A percentile compares a stretch with the other conserved stretches of the same genome.
Conservation (phyloP, 331 rosid genomes). For the Stylosanthes scabra region DNA sequence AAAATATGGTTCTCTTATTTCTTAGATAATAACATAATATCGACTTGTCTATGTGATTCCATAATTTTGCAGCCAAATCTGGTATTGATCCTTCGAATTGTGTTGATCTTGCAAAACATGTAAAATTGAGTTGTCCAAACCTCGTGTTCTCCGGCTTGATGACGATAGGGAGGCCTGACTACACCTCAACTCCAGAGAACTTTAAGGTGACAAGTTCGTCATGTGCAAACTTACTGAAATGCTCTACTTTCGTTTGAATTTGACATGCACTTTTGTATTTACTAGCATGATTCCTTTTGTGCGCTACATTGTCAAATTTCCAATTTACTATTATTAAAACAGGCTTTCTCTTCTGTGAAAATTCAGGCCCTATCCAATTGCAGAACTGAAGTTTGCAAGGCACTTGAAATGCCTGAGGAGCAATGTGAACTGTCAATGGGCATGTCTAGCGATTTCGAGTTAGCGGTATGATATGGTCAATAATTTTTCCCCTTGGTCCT, state of each 20-base stretch:
- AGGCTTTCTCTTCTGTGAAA: too few relatives aligned
- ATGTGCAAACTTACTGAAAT: constrained; percentile 24
- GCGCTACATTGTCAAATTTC: too few relatives aligned
- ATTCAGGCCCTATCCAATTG: too few relatives aligned
- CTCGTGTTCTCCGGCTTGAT: constrained; percentile 83
- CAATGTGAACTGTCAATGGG: too few relatives aligned
- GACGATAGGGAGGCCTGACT: constrained; percentile 95
- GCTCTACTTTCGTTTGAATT: background rate
- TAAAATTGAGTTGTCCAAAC: constrained; percentile 73
- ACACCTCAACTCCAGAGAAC: constrained; percentile 84
- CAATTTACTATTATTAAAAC: too few relatives aligned
- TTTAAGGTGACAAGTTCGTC: constrained; percentile 64
- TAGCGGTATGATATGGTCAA: too few relatives aligned
- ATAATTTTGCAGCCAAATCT: constrained; percentile 73
- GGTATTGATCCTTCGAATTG: constrained; percentile 83
- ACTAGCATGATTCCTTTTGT: too few relatives aligned
- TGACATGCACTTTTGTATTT: too few relatives aligned
- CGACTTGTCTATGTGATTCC: constrained; percentile 6
- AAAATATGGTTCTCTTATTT: background rate
- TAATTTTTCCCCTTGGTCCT: background rate
- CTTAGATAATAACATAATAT: constrained; percentile 7
- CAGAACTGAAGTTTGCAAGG: too few relatives aligned
- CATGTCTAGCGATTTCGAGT: too few relatives aligned
- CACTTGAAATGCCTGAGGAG: too few relatives aligned
- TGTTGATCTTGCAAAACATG: constrained; percentile 81